Conservation (phyloP, 2,329 filamentous ascomycete genomes). For the Colletotrichum gigasporum region DNA sequence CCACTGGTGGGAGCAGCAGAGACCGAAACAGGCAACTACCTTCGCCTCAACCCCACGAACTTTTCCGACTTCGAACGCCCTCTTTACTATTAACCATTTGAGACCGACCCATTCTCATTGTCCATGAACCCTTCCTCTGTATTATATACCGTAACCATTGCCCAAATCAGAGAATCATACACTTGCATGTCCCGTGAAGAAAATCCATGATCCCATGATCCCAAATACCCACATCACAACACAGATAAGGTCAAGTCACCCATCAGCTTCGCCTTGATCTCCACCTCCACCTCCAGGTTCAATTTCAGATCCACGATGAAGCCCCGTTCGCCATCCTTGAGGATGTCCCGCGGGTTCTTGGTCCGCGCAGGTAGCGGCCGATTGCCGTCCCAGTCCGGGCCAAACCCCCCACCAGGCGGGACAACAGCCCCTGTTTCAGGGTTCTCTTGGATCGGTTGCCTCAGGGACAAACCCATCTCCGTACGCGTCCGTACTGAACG, state of each 20-base stretch:
- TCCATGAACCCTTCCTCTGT: neutral
- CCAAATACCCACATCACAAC: neutral
- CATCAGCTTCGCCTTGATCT: slow-evolving; percentile 23
- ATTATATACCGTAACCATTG: neutral
- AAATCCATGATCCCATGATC: neutral
- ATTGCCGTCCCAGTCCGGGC: slow-evolving; percentile 11
- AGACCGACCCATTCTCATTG: neutral
- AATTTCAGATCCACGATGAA: slow-evolving; percentile 27
- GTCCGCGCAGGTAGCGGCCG: slow-evolving; percentile 13
- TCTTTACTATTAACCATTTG: neutral
- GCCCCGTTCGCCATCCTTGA: slow-evolving; percentile 24
- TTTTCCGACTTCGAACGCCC: slow-evolving; percentile 1
- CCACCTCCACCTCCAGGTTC: slow-evolving; percentile 20
- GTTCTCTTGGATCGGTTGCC: slow-evolving; percentile 3
- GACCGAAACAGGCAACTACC: too few species aligned
- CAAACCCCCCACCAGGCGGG: slow-evolving; percentile 10
- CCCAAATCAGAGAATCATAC: neutral
- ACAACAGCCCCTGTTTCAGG: slow-evolving; percentile 3
- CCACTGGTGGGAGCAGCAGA: too few species aligned
- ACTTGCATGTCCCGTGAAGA: neutral
- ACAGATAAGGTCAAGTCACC: slow-evolving; percentile 27
- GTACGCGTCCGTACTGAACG: slow-evolving; percentile 5
- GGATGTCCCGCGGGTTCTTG: slow-evolving; percentile 24
- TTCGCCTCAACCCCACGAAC: too few species aligned
- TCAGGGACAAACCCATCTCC: slow-evolving; percentile 14